Conservation (phyloP, 1,139 yeast species). For the Candida sp. region DNA sequence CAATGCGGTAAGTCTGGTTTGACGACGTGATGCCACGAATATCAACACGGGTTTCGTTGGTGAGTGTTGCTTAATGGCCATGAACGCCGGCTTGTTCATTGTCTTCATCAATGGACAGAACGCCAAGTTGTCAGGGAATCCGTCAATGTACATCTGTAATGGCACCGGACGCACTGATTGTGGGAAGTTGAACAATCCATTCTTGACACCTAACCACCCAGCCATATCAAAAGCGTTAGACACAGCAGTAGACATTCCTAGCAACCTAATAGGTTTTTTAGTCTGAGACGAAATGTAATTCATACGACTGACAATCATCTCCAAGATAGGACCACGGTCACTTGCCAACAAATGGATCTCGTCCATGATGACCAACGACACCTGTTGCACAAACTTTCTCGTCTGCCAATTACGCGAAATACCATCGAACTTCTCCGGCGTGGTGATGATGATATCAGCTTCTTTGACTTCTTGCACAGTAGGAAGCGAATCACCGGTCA, state of each 20-base stretch:
- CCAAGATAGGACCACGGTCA: slow-evolving; percentile 98
- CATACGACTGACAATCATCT: slow-evolving; percentile 99
- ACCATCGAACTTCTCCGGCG: slow-evolving; percentile 99
- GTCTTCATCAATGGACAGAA: slow-evolving; percentile 97
- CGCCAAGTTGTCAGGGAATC: slow-evolving; percentile 93
- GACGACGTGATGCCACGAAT: slow-evolving; percentile 97
- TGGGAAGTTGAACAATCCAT: slow-evolving; percentile 93
- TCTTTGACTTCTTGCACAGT: slow-evolving; percentile 84
- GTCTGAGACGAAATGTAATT: slow-evolving; percentile 85
- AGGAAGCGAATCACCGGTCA: slow-evolving; percentile 97
- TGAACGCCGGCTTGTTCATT: slow-evolving; percentile 97
- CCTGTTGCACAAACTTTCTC: slow-evolving; percentile 88
- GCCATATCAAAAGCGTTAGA: slow-evolving; percentile 99
- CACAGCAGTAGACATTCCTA: slow-evolving; percentile 98
- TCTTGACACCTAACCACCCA: slow-evolving; percentile 92
- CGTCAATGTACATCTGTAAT: slow-evolving; percentile 96
- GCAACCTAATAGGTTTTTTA: slow-evolving; percentile 71
- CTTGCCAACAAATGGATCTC: slow-evolving; percentile 97
- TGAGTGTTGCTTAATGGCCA: slow-evolving; percentile 96
- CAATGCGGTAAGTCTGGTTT: slow-evolving; percentile 92
- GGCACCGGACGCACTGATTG: slow-evolving; percentile 98
- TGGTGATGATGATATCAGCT: slow-evolving; percentile 93
- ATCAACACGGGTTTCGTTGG: slow-evolving; percentile 92
- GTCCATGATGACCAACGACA: slow-evolving; percentile 95
- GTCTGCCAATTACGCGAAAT: slow-evolving; percentile 99